Percentiles rank a stretch among this genome's conserved stretches.
These are phyloP conservation scores for Chalara sp. DNA, from an alignment of 2,329 filamentous ascomycete genomes.

Conservation along the genomic window DNA sequence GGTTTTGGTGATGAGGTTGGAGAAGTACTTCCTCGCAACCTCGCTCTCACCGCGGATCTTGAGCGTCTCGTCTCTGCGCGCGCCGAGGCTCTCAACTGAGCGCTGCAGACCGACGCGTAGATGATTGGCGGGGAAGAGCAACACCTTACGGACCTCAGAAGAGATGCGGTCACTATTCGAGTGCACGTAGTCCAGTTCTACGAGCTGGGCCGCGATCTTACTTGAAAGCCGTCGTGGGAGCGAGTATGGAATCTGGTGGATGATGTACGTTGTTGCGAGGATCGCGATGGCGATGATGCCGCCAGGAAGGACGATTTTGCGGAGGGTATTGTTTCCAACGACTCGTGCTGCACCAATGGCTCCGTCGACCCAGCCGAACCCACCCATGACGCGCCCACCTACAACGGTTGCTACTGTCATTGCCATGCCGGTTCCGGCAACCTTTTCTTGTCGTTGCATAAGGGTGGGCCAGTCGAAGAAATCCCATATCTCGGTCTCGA, in stretches of 20 bases:
- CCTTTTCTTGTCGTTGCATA: slow-evolving; percentile 87
- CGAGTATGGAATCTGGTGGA: slow-evolving; percentile 78
- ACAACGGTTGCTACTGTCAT: slow-evolving; percentile 85
- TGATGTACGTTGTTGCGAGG: slow-evolving; percentile 70
- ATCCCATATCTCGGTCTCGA: slow-evolving; percentile 83
- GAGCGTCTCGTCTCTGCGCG: slow-evolving; percentile 72
- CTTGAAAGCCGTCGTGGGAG: slow-evolving; percentile 77
- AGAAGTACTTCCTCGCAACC: slow-evolving; percentile 83
- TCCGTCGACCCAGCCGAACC: slow-evolving; percentile 84
- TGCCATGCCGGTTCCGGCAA: slow-evolving; percentile 90
- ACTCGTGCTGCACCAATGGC: slow-evolving; percentile 75
- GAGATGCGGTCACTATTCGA: slow-evolving; percentile 80
- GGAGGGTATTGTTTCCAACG: slow-evolving; percentile 73
- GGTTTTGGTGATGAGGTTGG: slow-evolving; percentile 68
- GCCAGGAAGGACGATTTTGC: slow-evolving; percentile 74
- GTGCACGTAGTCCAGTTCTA: slow-evolving; percentile 86
- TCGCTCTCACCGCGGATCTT: slow-evolving; percentile 80
- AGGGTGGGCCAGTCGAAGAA: slow-evolving; percentile 85
- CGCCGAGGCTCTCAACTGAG: slow-evolving; percentile 75
- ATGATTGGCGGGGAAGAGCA: slow-evolving; percentile 81
- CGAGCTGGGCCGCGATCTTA: slow-evolving; percentile 78
- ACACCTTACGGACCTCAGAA: slow-evolving; percentile 77
- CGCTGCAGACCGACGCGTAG: slow-evolving; percentile 77
- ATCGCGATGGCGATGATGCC: slow-evolving; percentile 66
- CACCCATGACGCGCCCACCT: slow-evolving; percentile 73